A percentile compares a stretch with the other conserved stretches of the same genome.
Conservation (phyloP, 1,284 basidiomycete genomes). For the Ceratobasidium sp. region DNA sequence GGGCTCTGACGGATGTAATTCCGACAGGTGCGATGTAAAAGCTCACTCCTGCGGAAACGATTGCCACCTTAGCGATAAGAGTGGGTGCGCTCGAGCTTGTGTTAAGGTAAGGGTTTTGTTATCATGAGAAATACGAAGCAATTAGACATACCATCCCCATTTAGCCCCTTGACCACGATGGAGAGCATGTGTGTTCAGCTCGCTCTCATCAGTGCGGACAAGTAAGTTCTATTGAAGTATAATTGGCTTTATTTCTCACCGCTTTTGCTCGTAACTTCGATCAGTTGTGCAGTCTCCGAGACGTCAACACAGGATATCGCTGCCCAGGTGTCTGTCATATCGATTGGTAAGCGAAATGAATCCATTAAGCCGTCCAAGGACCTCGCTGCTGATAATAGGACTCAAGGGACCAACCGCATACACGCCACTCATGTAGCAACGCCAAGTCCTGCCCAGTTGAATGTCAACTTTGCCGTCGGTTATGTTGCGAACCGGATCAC, state of each 20-base stretch:
- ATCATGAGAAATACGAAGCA: not conserved
- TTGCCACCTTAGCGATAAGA: slow-evolving; percentile 62
- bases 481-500: slow-evolving; percentile 66
- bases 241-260: not conserved
- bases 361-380: not conserved
- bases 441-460: slow-evolving; percentile 65
- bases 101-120: slow-evolving; percentile 60
- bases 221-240: slow-evolving; percentile 55
- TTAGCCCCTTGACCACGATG: slow-evolving; percentile 62
- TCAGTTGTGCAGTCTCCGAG: slow-evolving; percentile 64
- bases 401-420: slow-evolving; percentile 64
- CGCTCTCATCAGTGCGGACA: slow-evolving; percentile 68
- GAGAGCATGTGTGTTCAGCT: slow-evolving; percentile 68
- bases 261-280: slow-evolving; percentile 1
- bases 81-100: slow-evolving; percentile 66
- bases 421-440: slow-evolving; percentile 64
- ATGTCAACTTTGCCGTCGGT: slow-evolving; percentile 68
- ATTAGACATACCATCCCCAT: not conserved
- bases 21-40: slow-evolving; percentile 63
- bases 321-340: slow-evolving; percentile 63
- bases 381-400: slow-evolving; percentile 9
- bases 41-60: slow-evolving; percentile 67
- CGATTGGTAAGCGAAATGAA: slow-evolving; percentile 58
- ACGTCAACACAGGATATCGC: slow-evolving; percentile 57
- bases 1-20: too few species aligned